Base-by-base conservation (phyloP, 1,139 yeast genomes). In the Yarrowia galli region DNA sequence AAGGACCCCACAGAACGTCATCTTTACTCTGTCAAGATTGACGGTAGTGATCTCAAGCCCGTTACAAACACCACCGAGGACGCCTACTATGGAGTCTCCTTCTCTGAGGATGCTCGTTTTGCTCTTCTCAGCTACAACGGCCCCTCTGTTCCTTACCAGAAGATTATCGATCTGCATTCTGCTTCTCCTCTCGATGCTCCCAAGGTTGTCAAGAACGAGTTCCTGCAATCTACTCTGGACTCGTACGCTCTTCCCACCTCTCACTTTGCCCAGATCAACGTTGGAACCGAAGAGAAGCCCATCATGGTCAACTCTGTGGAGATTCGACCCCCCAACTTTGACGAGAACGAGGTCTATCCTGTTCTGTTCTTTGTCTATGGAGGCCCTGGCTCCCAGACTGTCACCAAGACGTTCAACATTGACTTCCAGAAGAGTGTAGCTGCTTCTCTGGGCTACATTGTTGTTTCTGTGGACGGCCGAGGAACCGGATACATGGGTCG, bases 401-500 rank as follows among this genome's bases (percentile, higher is more conserved):
- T 89, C 6, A 83, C 80, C 58, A 84, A 88, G 68, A 75, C 80
- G 49, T 89, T 84, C 72, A 75, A 77, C 1, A 78, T 88, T 54
- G 89, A 86, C 46, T 91, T 91, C 76, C 90, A 89, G 74, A 89
- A 89, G 60, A 83, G 89, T 12, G 84, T 89, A 0, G 85, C 91
- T 16, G 87, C 97, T 0, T 80, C 85, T 3, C 78, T 90, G 67
- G 88, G 90, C 73, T 89, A 92, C 0, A 84, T 95, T 42, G 92
- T 93, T 0, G 83, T 95, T 49, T 85, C 88, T 40, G 89, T 95
- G 45, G 99, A 95, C 73, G 99, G 99, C 9, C 83, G 99, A 73
- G 99, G 99, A 2, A 93, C 99, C 0, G 97, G 93, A 3, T 92
- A 90, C 40, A 87, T 87, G 78, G 97, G 97, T 8, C 91, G 98